A percentile compares a stretch with the other conserved stretches of the same genome.
phyloP scores from a whole-genome alignment of 352 stramenopile genomes.

The Phytophthora pinifolia region DNA sequence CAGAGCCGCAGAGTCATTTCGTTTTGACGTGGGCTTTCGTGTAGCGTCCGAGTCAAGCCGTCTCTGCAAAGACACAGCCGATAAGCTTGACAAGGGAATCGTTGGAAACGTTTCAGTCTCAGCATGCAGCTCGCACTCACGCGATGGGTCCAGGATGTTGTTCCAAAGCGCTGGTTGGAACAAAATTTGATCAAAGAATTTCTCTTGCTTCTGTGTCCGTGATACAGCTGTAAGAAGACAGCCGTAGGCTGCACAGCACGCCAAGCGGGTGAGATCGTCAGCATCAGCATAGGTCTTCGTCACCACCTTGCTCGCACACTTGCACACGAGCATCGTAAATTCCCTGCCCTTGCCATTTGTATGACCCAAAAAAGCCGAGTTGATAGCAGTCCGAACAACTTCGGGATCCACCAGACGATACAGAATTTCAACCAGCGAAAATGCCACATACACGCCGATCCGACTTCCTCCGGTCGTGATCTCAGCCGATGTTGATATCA shows the following conservation, averaged over 20 bases:
- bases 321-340: constrained; percentile 87
- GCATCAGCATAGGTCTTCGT: constrained; percentile 44
- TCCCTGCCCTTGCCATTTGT: constrained; percentile 73
- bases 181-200: constrained; percentile 86
- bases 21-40: constrained; percentile 12
- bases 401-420: constrained; percentile 68
- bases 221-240: constrained; percentile 78
- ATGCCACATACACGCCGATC: constrained; percentile 61
- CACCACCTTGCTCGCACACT: constrained; percentile 76
- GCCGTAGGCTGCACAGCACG: constrained; percentile 67
- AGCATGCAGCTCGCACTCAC: constrained; percentile 42
- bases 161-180: constrained; percentile 72
- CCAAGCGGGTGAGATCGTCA: constrained; percentile 43
- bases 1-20: constrained; percentile 35
- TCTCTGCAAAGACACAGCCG: constrained; percentile 31
- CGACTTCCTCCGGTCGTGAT: constrained; percentile 27
- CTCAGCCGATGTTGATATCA: constrained; percentile 59
- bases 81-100: constrained; percentile 57
- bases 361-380: constrained; percentile 69
- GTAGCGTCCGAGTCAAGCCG: constrained; percentile 16
- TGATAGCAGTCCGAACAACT: constrained; percentile 63
- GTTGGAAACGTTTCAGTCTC: constrained; percentile 56
- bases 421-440: constrained; percentile 62
- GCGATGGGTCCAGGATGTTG: constrained; percentile 60
- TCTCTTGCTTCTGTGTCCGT: constrained; percentile 84